A percentile compares a stretch with the other conserved stretches of the same genome.
Evolutionary conservation across 176 grass and related monocot species (phyloP).

Genomic region (Alloteropsis semialata): DNA sequence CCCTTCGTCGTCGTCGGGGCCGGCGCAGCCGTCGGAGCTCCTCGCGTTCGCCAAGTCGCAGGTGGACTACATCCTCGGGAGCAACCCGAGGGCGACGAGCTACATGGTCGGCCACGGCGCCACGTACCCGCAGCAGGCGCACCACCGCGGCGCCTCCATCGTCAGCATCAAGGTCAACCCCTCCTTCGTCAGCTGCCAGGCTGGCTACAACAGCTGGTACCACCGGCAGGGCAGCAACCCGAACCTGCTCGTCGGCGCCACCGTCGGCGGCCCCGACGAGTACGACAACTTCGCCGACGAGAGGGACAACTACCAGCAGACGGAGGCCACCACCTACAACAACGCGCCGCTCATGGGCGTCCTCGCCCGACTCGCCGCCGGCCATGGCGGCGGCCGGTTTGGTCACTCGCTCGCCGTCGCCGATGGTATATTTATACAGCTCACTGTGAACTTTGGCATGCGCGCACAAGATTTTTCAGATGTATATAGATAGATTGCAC

Average conservation of each 20-base stretch:
- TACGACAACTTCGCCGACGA: slow-evolving; percentile 73
- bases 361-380: slow-evolving; percentile 63
- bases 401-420: slow-evolving; percentile 36
- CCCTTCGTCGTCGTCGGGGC: background rate
- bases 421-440: slow-evolving; percentile 24
- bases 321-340: slow-evolving; percentile 86
- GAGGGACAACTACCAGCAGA: slow-evolving; percentile 89
- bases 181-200: slow-evolving; percentile 65
- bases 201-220: slow-evolving; percentile 58
- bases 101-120: slow-evolving; percentile 87
- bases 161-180: slow-evolving; percentile 59
- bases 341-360: slow-evolving; percentile 81
- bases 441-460: background rate
- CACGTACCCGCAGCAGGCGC: slow-evolving; percentile 57
- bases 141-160: slow-evolving; percentile 85
- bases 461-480: background rate
- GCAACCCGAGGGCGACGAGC: slow-evolving; percentile 79
- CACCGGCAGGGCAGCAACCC: slow-evolving; percentile 49
- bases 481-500: background rate
- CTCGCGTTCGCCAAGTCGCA: slow-evolving; percentile 61
- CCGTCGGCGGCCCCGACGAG: slow-evolving; percentile 69
- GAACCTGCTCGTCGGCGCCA: slow-evolving; percentile 79
- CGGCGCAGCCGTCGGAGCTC: slow-evolving; percentile 45
- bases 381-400: slow-evolving; percentile 25
- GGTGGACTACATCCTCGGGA: slow-evolving; percentile 85